Conservation (phyloP, 495 filamentous ascomycete genomes). For the Viridothelium virens region DNA sequence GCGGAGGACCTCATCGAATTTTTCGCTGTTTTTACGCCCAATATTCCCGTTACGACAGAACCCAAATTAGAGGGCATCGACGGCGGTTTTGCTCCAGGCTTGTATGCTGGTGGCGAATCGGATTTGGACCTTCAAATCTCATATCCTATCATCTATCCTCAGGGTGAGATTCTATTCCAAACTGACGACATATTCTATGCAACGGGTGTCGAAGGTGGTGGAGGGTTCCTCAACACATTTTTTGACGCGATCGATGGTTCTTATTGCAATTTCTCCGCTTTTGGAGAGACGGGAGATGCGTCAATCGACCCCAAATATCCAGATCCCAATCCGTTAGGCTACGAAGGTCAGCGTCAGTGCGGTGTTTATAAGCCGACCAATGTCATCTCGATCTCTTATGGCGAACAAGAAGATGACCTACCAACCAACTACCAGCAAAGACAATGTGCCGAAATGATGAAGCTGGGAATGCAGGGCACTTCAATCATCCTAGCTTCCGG, state of each 20-base stretch:
- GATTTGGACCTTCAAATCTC: conserved; percentile 36
- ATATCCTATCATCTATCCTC: conserved; percentile 37
- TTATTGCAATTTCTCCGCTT: conserved; percentile 36
- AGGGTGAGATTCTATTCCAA: conserved; percentile 37
- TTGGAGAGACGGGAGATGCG: conserved; percentile 34
- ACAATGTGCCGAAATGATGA: conserved; percentile 59
- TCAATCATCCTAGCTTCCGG: conserved; percentile 54
- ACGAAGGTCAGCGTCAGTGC: conserved; percentile 37
- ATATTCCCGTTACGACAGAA: conserved; percentile 21
- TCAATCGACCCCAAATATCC: conserved; percentile 37
- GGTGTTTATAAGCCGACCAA: conserved; percentile 49
- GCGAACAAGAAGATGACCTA: conserved; percentile 44
- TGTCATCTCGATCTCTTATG: conserved; percentile 55
- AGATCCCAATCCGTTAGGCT: conserved; percentile 36
- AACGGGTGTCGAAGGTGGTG: conserved; percentile 12
- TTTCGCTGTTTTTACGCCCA: conserved; percentile 15
- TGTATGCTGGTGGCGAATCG: conserved; percentile 23
- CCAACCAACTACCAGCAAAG: conserved; percentile 46
- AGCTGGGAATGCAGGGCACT: conserved; percentile 56
- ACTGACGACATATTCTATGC: conserved; percentile 29
- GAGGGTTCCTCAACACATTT: conserved; percentile 39
- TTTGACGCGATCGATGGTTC: conserved; percentile 40
- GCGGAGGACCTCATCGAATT: conserved; percentile 22
- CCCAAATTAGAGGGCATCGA: conserved; percentile 23
- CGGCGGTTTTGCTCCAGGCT: conserved; percentile 15